phyloP scores from a whole-genome alignment of 371 early-diverging fungal genomes.

The Apophysomyces sp. region DNA sequence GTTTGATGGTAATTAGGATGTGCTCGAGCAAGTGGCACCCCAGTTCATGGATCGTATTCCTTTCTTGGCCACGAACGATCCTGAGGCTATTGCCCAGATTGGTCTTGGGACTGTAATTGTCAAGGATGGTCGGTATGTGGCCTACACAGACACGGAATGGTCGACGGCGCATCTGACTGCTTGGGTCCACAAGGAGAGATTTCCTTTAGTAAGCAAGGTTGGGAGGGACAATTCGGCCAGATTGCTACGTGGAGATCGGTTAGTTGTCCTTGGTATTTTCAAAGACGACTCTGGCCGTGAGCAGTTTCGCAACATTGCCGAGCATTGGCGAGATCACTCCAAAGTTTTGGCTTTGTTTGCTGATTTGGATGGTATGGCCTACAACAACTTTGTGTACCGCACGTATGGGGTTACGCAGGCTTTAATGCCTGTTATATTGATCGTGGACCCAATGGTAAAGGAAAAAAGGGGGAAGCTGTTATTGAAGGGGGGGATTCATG shows the following conservation, averaged over 20 bases:
- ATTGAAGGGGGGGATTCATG: neutral
- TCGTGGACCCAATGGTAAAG: slow-evolving; percentile 54
- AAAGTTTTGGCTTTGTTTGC: slow-evolving; percentile 46
- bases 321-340: slow-evolving; percentile 11
- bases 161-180: neutral
- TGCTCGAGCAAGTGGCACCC: slow-evolving; percentile 18
- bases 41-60: slow-evolving; percentile 18
- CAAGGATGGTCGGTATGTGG: slow-evolving; percentile 14
- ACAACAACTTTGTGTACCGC: slow-evolving; percentile 52
- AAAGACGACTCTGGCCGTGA: slow-evolving; percentile 5
- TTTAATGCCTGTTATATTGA: slow-evolving; percentile 55
- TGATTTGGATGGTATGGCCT: slow-evolving; percentile 61
- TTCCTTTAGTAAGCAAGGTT: neutral
- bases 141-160: neutral
- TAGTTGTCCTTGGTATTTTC: neutral
- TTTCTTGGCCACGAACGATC: slow-evolving; percentile 22
- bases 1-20: neutral
- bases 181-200: neutral
- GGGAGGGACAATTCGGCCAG: neutral
- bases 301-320: slow-evolving; percentile 7
- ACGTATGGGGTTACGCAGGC: slow-evolving; percentile 53
- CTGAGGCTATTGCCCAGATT: slow-evolving; percentile 1
- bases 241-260: neutral
- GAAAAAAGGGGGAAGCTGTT: slow-evolving; percentile 1
- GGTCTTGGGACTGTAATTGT: slow-evolving; percentile 9